Conservation (phyloP, 2,329 filamentous ascomycete genomes). For the Colletotrichum musae region DNA sequence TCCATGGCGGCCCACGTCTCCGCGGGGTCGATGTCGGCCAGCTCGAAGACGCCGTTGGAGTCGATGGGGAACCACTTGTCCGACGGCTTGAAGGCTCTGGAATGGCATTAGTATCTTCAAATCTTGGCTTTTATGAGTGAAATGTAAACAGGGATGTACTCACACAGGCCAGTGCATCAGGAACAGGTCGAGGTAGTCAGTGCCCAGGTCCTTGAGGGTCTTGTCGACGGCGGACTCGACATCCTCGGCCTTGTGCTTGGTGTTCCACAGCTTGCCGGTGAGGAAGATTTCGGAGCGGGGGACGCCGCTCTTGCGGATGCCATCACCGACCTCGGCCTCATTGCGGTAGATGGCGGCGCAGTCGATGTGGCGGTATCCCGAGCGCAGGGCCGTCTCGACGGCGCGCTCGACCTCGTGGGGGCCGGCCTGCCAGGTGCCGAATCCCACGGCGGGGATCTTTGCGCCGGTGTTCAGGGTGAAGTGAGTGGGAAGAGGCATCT, state of each 20-base stretch:
- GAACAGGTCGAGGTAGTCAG: slow-evolving; percentile 68
- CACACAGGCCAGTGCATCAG: slow-evolving; percentile 64
- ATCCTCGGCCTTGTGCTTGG: slow-evolving; percentile 62
- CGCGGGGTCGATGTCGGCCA: slow-evolving; percentile 66
- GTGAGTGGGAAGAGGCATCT: slow-evolving; percentile 38
- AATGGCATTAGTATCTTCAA: too few species aligned
- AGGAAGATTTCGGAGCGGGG: slow-evolving; percentile 61
- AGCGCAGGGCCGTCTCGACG: slow-evolving; percentile 61
- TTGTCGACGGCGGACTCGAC: slow-evolving; percentile 64
- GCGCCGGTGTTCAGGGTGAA: slow-evolving; percentile 44
- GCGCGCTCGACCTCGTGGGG: slow-evolving; percentile 62
- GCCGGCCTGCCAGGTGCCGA: slow-evolving; percentile 45
- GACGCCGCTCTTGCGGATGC: slow-evolving; percentile 57
- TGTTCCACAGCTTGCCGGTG: slow-evolving; percentile 76
- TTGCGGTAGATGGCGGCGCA: slow-evolving; percentile 63
- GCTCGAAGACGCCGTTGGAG: slow-evolving; percentile 74
- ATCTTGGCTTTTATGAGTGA: too few species aligned
- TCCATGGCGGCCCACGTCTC: slow-evolving; percentile 57
- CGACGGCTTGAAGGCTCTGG: slow-evolving; percentile 71
- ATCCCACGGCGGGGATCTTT: slow-evolving; percentile 43
- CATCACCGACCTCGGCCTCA: slow-evolving; percentile 58
- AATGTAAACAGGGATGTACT: too few species aligned
- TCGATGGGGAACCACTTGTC: slow-evolving; percentile 57
- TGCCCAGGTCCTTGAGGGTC: slow-evolving; percentile 64
- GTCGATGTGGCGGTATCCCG: slow-evolving; percentile 64